Conservation (phyloP, 805 yeast species). For the Candida maltosa region DNA sequence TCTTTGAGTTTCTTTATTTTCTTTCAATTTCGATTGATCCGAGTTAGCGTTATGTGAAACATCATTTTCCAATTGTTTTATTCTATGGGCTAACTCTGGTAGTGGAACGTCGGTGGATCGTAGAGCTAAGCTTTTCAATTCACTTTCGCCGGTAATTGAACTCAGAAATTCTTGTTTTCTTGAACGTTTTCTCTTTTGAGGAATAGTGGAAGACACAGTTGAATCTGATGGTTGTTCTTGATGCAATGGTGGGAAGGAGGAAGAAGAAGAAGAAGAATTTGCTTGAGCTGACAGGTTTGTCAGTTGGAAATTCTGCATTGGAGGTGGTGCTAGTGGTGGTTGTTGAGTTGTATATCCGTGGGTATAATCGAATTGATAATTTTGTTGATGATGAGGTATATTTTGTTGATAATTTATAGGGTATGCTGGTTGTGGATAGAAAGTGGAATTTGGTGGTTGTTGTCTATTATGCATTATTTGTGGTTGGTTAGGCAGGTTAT, state of each 20-base stretch:
- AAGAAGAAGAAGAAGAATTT: too few relatives aligned
- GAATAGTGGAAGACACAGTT: too few relatives aligned
- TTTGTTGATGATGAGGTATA: too few relatives aligned
- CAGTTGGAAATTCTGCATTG: constrained; percentile 1
- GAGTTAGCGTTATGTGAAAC: constrained; percentile 1
- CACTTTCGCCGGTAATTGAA: constrained; percentile 33
- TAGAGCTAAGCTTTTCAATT: constrained; percentile 35
- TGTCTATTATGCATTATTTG: too few relatives aligned
- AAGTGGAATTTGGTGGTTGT: not conserved
- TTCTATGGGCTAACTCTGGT: constrained; percentile 40
- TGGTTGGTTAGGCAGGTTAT: constrained; percentile 1
- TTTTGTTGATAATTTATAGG: too few relatives aligned
- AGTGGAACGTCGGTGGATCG: constrained; percentile 33
- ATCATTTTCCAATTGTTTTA: constrained; percentile 40
- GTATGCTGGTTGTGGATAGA: too few relatives aligned
- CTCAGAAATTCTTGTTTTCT: not conserved
- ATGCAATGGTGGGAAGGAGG: too few relatives aligned
- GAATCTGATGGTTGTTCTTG: too few relatives aligned
- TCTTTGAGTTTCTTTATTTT: constrained; percentile 51
- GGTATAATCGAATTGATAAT: constrained; percentile 11
- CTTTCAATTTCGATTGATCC: constrained; percentile 7
- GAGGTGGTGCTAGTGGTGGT: not conserved
- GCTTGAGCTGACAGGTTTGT: too few relatives aligned
- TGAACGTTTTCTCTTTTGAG: too few relatives aligned
- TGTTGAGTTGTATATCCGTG: too few relatives aligned